These are phyloP conservation scores for Megacollybia marginata DNA, from an alignment of 768 basidiomycete species.

Conservation along the genomic window DNA sequence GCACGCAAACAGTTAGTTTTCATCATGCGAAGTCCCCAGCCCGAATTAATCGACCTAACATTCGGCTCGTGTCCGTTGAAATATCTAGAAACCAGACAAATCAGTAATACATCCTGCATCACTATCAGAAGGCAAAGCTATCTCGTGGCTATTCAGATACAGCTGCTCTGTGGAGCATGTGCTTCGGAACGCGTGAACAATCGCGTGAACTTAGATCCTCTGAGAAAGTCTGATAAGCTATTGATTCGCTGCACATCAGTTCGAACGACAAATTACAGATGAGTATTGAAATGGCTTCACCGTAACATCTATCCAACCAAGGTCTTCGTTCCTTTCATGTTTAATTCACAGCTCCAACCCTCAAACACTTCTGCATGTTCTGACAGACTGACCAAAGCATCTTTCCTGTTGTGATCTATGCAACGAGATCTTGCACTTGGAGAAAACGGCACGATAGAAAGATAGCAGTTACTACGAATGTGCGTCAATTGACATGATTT, in stretches of 20 bases:
- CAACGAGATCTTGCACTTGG: constrained; percentile 53
- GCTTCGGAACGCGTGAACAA: constrained; percentile 55
- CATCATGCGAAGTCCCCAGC: constrained; percentile 51
- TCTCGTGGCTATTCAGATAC: constrained; percentile 73
- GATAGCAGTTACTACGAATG: constrained; percentile 59
- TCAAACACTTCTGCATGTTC: constrained; percentile 39
- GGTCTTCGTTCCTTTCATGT: constrained; percentile 38
- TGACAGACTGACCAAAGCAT: constrained; percentile 39
- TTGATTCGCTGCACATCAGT: neutral
- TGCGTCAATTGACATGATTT: constrained; percentile 60
- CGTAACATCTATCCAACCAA: constrained; percentile 63
- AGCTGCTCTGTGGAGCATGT: constrained; percentile 65
- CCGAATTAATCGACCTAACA: constrained; percentile 69
- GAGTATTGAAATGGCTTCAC: constrained; percentile 55
- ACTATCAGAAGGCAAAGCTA: constrained; percentile 12
- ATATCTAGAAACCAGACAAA: constrained; percentile 37
- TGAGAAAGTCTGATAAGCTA: constrained; percentile 29
- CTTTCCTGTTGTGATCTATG: constrained; percentile 47
- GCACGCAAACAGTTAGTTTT: no score
- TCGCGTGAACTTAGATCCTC: constrained; percentile 38
- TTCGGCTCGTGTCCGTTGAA: constrained; percentile 72
- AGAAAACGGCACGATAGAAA: constrained; percentile 60
- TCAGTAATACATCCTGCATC: no score
- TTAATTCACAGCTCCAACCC: constrained; percentile 59
- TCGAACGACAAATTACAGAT: constrained; percentile 1